Evolutionary conservation across 2,329 filamentous ascomycete genomes (phyloP).

Genomic region (Dothidotthia symphoricarpi): DNA sequence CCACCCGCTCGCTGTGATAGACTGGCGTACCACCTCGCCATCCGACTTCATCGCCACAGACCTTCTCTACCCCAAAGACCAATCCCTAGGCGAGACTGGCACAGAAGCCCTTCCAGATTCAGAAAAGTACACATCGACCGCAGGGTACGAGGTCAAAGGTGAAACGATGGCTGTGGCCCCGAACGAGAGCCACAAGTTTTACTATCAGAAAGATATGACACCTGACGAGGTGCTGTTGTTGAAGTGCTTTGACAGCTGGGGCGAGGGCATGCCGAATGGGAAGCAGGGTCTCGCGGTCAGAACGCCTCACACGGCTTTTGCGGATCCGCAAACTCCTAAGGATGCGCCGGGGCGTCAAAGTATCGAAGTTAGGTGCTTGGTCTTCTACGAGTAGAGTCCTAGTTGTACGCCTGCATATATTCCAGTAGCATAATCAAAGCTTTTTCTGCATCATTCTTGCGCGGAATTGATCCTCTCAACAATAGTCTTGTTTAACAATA

Average conservation of each 20-base stretch:
- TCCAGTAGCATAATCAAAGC: too few relatives aligned
- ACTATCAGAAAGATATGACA: slow-evolving; percentile 67
- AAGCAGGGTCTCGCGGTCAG: slow-evolving; percentile 43
- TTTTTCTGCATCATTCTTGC: too few relatives aligned
- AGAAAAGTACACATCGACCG: slow-evolving; percentile 48
- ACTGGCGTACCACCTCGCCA: slow-evolving; percentile 59
- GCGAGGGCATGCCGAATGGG: slow-evolving; percentile 44
- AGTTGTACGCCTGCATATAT: too few relatives aligned
- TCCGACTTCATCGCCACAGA: slow-evolving; percentile 61
- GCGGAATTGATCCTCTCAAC: too few relatives aligned
- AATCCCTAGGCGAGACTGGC: slow-evolving; percentile 53
- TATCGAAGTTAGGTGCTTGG: slow-evolving; percentile 63
- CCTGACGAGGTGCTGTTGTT: slow-evolving; percentile 55
- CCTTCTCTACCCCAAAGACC: slow-evolving; percentile 57
- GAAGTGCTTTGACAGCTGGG: slow-evolving; percentile 51
- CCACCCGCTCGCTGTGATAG: slow-evolving; percentile 67
- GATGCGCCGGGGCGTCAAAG: slow-evolving; percentile 56
- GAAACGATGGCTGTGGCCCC: slow-evolving; percentile 62
- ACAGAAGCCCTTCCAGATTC: slow-evolving; percentile 58
- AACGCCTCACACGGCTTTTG: slow-evolving; percentile 66
- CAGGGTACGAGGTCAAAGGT: slow-evolving; percentile 62
- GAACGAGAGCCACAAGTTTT: slow-evolving; percentile 60
- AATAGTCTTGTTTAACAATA: too few relatives aligned
- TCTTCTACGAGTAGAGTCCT: slow-evolving; percentile 58
- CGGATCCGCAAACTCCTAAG: slow-evolving; percentile 54